Percentiles rank a stretch among this genome's conserved stretches.
Evolutionary conservation across 176 grass and related monocot species (phyloP).

Genomic region (Zea mays): DNA sequence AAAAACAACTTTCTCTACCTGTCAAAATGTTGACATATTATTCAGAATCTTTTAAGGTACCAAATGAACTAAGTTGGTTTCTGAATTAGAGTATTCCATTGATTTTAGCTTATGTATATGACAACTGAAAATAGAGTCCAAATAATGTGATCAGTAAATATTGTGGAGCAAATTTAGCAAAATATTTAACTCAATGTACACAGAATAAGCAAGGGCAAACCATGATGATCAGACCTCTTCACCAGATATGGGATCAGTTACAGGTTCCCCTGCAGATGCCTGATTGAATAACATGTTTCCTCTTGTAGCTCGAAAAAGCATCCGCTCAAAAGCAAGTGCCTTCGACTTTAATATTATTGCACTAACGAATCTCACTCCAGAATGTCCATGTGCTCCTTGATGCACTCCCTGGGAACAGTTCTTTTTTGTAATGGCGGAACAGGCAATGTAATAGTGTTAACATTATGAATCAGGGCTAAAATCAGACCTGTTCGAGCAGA

Average conservation of each 20-base stretch:
- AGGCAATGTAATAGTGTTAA: no score
- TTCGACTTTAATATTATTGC: constrained; percentile 90
- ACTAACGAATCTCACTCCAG: constrained; percentile 93
- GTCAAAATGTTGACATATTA: no score
- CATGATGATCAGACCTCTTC: no score
- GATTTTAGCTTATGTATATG: no score
- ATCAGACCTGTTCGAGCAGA: no score
- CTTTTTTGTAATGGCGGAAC: no score
- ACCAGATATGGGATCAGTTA: no score
- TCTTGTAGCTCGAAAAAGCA: constrained; percentile 96
- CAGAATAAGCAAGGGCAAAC: constrained; percentile 39
- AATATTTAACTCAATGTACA: constrained; percentile 28
- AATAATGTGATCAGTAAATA: constrained; percentile 34
- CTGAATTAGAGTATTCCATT: constrained; percentile 19
- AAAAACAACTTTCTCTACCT: no score
- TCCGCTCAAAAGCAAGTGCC: constrained; percentile 92
- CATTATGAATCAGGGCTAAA: no score
- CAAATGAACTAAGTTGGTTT: constrained; percentile 12
- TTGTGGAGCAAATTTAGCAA: constrained; percentile 2
- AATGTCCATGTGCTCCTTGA: constrained; percentile 55
- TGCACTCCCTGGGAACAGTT: no score
- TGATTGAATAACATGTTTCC: constrained; percentile 99
- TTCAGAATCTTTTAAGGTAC: constrained; percentile 22
- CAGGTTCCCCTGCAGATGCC: constrained; percentile 64
- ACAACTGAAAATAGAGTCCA: no score